Percentiles rank a stretch among this genome's conserved stretches.
Conservation (phyloP, 2,329 filamentous ascomycete species). For the Scedosporium dehoogii region DNA sequence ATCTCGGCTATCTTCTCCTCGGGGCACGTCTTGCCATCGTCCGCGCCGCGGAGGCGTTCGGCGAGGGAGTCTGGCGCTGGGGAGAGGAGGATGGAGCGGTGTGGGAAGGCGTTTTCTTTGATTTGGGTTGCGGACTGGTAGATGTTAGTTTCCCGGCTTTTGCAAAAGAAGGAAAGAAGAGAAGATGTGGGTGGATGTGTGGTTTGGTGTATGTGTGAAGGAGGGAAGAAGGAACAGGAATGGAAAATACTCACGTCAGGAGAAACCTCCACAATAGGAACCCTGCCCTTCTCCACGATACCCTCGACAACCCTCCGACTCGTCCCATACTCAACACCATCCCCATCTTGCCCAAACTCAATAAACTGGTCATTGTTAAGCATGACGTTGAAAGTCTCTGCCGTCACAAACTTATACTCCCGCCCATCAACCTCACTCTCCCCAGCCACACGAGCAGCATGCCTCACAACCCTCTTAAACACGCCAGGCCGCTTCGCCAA, state of each 20-base stretch:
- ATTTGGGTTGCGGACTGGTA: not conserved
- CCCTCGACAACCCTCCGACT: slow-evolving; percentile 41
- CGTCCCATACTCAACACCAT: slow-evolving; percentile 44
- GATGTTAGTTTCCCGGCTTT: not conserved
- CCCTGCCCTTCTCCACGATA: slow-evolving; percentile 43
- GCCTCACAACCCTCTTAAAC: slow-evolving; percentile 48
- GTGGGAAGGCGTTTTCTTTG: not conserved
- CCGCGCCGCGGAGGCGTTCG: slow-evolving; percentile 1
- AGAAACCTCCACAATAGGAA: slow-evolving; percentile 47
- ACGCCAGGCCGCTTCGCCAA: slow-evolving; percentile 53
- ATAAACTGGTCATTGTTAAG: slow-evolving; percentile 50
- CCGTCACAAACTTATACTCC: slow-evolving; percentile 45
- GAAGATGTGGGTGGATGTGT: too few relatives aligned
- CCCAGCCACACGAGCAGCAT: slow-evolving; percentile 41
- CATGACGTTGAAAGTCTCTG: slow-evolving; percentile 45
- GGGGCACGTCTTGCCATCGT: slow-evolving; percentile 1
- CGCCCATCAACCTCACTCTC: slow-evolving; percentile 41
- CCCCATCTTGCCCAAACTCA: slow-evolving; percentile 38
- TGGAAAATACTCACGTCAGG: slow-evolving; percentile 32
- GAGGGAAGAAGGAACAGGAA: not conserved
- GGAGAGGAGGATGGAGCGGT: not conserved
- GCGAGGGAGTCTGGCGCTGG: not conserved
- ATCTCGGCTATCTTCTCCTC: slow-evolving; percentile 1
- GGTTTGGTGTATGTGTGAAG: not conserved
- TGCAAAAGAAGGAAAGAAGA: not conserved